Evolutionary conservation across 2,329 filamentous ascomycete species (phyloP), one percentile per base, ranked within the genome.

Genomic region (Cladosporium sp.): DNA sequence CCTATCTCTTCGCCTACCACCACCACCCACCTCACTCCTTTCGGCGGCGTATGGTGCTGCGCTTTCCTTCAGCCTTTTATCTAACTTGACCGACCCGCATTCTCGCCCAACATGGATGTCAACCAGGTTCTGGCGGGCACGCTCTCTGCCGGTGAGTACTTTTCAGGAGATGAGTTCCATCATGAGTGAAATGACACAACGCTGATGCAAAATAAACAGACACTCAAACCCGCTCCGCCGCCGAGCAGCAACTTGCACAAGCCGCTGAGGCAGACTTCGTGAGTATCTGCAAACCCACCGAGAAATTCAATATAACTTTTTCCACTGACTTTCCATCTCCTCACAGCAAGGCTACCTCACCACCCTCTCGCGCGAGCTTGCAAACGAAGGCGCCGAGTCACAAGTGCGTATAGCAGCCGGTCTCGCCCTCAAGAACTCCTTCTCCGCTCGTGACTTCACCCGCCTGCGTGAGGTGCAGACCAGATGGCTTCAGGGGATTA

Each of bases 111-210:
- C 77, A 91, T 94, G 86, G 89, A 97, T 78, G 94, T 97, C 78
- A 95, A 92, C 78, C 86, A 90, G 77, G 92, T 98, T 78, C 86
- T 98, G 78, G 84, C 89, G 75, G 92, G 91, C 78, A 97, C 93
- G 72, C 84, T 97, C 75, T 94, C 91, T 68, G 80, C 91, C 69
- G 92, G 93, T 97, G 77, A 71, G 86, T 32, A 27, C 22, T 5
- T 39, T 20, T 19, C 43, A 22, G 20, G 22, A 27, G 22, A 27
- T 9, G 4, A 9, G 9, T 27, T 5, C 9, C 9, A 4, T 9
- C 22, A 27, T 27, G 13, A 18, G 11, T 42, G 39, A 18, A 27
- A 2, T 25, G 22, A 27, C 22, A 9, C 25, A 22, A 18, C 41
- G 33, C 48, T 50, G 48, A 72, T 67, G 22, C 51, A 64, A 29